phyloP scores from a whole-genome alignment of 768 basidiomycete genomes.

The Rhodotorula babjevae region DNA sequence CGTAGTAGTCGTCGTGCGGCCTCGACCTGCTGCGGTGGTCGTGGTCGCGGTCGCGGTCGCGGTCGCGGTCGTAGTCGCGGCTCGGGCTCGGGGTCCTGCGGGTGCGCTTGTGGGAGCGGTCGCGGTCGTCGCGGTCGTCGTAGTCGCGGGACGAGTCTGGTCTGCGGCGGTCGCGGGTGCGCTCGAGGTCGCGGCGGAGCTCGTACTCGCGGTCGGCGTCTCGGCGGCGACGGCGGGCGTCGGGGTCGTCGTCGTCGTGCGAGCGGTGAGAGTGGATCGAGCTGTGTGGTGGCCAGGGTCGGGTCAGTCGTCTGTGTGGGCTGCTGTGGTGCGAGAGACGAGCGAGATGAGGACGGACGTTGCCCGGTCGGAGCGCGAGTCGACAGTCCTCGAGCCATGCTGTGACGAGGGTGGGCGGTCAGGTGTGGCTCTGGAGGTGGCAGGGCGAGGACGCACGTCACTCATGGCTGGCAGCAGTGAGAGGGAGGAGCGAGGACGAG shows the following conservation, averaged over 20 bases:
- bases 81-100: constrained; percentile 49
- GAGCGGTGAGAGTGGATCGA: constrained; percentile 20
- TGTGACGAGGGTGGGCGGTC: not conserved
- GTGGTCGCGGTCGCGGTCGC: constrained; percentile 50
- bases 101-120: constrained; percentile 30
- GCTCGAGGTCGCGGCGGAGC: constrained; percentile 37
- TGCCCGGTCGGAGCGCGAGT: constrained; percentile 24
- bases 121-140: constrained; percentile 38
- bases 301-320: not conserved
- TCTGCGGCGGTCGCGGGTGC: constrained; percentile 59
- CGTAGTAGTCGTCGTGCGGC: constrained; percentile 42
- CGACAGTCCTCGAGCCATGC: not conserved
- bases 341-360: not conserved
- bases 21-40: not conserved
- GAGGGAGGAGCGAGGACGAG: too few species aligned
- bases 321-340: not conserved
- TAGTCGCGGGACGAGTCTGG: constrained; percentile 63
- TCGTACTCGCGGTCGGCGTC: constrained; percentile 40
- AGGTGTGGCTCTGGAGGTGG: not conserved
- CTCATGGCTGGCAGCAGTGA: not conserved
- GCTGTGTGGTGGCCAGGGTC: not conserved
- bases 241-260: constrained; percentile 11
- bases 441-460: not conserved
- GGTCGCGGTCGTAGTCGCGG: constrained; percentile 48
- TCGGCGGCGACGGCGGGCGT: constrained; percentile 40